phyloP scores from a whole-genome alignment of 1,284 basidiomycete genomes.

The Grifola frondosa region DNA sequence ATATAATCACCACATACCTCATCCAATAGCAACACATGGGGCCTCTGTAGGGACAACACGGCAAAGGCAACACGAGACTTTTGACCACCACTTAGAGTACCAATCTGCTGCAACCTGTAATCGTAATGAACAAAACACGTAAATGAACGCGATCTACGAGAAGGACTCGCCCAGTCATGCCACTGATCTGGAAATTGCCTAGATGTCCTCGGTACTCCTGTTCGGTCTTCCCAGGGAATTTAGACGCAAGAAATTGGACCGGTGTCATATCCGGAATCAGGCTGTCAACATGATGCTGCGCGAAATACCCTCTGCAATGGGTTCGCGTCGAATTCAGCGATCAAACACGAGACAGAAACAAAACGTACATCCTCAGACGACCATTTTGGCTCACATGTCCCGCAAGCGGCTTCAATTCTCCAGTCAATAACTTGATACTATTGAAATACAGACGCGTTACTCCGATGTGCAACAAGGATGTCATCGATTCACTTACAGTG shows the following conservation, averaged over 20 bases:
- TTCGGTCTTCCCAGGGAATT: conserved; percentile 93
- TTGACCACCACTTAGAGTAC: conserved; percentile 92
- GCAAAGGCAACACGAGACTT: conserved; percentile 97
- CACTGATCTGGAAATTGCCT: conserved; percentile 98
- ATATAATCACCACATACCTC: conserved; percentile 52
- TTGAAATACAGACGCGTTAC: not conserved
- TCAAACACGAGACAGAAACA: not conserved
- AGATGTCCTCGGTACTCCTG: conserved; percentile 95
- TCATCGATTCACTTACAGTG: conserved; percentile 48
- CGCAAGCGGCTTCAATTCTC: conserved; percentile 77
- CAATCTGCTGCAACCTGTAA: conserved; percentile 71
- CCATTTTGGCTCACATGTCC: conserved; percentile 92
- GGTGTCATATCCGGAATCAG: conserved; percentile 84
- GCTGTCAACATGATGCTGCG: conserved; percentile 97
- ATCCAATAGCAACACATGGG: conserved; percentile 88
- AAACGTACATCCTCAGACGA: conserved; percentile 77
- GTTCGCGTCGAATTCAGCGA: no score
- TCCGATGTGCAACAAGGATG: not conserved
- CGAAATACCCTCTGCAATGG: conserved; percentile 80
- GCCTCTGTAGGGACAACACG: conserved; percentile 83
- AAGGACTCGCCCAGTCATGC: conserved; percentile 77
- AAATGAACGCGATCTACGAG: not conserved
- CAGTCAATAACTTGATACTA: conserved; percentile 92
- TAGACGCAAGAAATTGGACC: conserved; percentile 89
- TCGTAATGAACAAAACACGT: not conserved